Conservation (phyloP, 345 rosid species). For the Microthlaspi erraticum region DNA sequence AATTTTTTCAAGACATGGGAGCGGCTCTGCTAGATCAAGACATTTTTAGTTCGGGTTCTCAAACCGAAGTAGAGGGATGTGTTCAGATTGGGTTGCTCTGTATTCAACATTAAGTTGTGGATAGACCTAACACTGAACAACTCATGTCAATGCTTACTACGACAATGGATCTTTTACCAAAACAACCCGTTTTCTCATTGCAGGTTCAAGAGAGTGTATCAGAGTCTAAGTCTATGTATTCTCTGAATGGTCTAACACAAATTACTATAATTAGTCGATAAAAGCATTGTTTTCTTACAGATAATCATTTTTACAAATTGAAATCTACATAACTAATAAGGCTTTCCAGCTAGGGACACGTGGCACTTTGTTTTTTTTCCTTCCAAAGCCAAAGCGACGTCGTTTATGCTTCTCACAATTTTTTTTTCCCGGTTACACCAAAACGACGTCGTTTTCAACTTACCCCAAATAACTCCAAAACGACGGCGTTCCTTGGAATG, state of each 20-base stretch:
- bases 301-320: neutral
- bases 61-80: constrained; percentile 38
- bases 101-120: constrained; percentile 29
- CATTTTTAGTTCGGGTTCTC: constrained; percentile 10
- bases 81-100: constrained; percentile 45
- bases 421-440: too few relatives aligned
- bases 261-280: constrained; percentile 35
- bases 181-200: constrained; percentile 41
- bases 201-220: constrained; percentile 40
- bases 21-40: constrained; percentile 35
- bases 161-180: constrained; percentile 37
- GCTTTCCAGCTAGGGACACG: too few relatives aligned
- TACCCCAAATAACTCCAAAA: too few relatives aligned
- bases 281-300: neutral
- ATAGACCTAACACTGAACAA: constrained; percentile 40
- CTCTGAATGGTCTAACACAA: constrained; percentile 41
- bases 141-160: constrained; percentile 38
- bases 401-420: too few relatives aligned
- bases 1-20: constrained; percentile 38
- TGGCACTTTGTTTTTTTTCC: too few relatives aligned
- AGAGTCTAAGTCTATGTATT: constrained; percentile 29
- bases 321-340: too few relatives aligned
- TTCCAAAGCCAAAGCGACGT: too few relatives aligned
- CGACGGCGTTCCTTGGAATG: too few relatives aligned
- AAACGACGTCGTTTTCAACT: too few relatives aligned